Percentiles rank a stretch among this genome's conserved stretches.
Conservation (phyloP, 768 basidiomycete genomes). For the Trametes elegans region DNA sequence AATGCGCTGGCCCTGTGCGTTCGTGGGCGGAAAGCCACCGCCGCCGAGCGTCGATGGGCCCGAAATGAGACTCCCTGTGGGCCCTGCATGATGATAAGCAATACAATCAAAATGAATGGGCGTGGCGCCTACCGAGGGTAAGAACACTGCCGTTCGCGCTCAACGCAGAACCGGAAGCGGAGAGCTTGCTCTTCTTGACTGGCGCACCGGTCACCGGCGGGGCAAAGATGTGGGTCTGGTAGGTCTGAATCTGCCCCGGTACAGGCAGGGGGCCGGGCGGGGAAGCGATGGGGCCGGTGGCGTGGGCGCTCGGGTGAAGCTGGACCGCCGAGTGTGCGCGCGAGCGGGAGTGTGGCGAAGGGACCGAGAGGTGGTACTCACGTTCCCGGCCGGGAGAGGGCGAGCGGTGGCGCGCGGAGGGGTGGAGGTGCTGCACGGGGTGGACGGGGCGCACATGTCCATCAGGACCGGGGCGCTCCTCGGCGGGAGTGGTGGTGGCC, state of each 20-base stretch:
- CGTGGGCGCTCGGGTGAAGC: conserved; percentile 18
- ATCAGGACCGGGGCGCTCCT: conserved; percentile 31
- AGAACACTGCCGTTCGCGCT: conserved; percentile 23
- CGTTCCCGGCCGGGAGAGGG: conserved; percentile 14
- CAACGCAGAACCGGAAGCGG: conserved; percentile 3
- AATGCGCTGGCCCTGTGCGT: conserved; percentile 63
- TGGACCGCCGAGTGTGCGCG: conserved; percentile 19
- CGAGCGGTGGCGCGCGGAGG: conserved; percentile 23
- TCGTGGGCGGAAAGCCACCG: conserved; percentile 34
- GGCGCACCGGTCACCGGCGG: conserved; percentile 73
- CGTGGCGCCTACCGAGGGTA: conserved; percentile 21
- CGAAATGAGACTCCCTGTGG: conserved; percentile 26
- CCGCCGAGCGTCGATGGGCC: conserved; percentile 26
- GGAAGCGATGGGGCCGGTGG: conserved; percentile 11
- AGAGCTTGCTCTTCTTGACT: conserved; percentile 56
- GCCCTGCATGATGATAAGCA: conserved; percentile 14
- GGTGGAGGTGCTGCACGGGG: conserved; percentile 22
- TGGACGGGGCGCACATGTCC: conserved; percentile 30
- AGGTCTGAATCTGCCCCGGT: conserved; percentile 40
- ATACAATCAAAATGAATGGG: background rate
- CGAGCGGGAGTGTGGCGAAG: conserved; percentile 17
- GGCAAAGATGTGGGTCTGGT: conserved; percentile 70
- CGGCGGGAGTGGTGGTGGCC: conserved; percentile 33
- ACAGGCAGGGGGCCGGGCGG: conserved; percentile 31
- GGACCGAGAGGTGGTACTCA: conserved; percentile 20